Conservation (phyloP, 2,329 filamentous ascomycete genomes). For the Ophiocordyceps camponoti-leonardi region DNA sequence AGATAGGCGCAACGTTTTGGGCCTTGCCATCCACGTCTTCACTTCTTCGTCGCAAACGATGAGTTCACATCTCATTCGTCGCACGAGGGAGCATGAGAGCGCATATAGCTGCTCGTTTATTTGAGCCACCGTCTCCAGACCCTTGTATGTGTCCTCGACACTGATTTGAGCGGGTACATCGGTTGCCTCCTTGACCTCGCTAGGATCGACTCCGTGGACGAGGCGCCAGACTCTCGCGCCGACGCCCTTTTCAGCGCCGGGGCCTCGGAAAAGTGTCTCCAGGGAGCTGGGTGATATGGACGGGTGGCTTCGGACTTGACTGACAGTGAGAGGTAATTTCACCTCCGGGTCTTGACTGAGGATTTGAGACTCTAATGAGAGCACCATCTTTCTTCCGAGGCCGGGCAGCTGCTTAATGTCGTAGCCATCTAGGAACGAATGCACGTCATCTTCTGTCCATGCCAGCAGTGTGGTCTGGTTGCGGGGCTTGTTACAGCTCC, state of each 20-base stretch:
- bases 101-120: slow-evolving; percentile 52
- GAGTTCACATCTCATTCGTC: slow-evolving; percentile 65
- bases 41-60: slow-evolving; percentile 29
- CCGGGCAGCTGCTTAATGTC: slow-evolving; percentile 70
- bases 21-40: slow-evolving; percentile 56
- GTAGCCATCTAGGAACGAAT: slow-evolving; percentile 56
- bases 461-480: slow-evolving; percentile 73
- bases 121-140: slow-evolving; percentile 45
- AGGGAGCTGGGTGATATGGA: slow-evolving; percentile 46
- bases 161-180: slow-evolving; percentile 74
- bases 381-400: slow-evolving; percentile 53
- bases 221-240: slow-evolving; percentile 60
- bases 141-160: slow-evolving; percentile 81
- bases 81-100: slow-evolving; percentile 53
- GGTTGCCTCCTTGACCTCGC: slow-evolving; percentile 53
- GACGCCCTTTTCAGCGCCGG: slow-evolving; percentile 54
- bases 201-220: slow-evolving; percentile 63
- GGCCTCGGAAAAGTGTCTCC: slow-evolving; percentile 50
- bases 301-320: slow-evolving; percentile 44
- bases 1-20: slow-evolving; percentile 65
- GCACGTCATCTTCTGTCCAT: slow-evolving; percentile 37
- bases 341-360: slow-evolving; percentile 15
- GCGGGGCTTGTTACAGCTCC: slow-evolving; percentile 70
- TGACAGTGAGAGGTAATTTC: slow-evolving; percentile 38
- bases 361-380: slow-evolving; percentile 37